Base-by-base conservation (phyloP, 225 moss, liverwort and hornwort species). In the Pseudoscleropodium purum region DNA sequence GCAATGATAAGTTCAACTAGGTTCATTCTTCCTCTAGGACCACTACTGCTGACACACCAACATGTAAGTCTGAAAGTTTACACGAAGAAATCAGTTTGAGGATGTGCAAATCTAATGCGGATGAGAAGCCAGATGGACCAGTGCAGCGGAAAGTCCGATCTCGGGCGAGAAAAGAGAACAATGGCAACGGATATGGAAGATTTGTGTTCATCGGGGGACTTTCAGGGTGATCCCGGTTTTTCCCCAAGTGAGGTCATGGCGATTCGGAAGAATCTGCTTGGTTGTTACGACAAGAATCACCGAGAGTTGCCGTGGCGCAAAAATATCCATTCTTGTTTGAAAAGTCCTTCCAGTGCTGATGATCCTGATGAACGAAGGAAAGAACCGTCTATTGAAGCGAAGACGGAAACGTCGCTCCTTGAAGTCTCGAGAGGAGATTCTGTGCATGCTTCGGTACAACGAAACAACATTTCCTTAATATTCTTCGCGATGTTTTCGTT, bases 211-310 rank as follows among this genome's bases (percentile, higher is more conserved):
- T 64, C 79, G 41, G 76, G 51, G 78, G 87, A 9, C 18, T 85
- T 69, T 59, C 59, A 81, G 45, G 52, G 23, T 65, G 85, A 85
- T 45, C 51, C 56, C 37, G 66, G 23, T 59, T 97, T 97, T 91
- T 82, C 33, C 60, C 89, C 87, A 84, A 89, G 59, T 75, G 97
- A 97, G 90, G 92, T 87, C 59, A 67, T 89, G 60, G 90, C 81
- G 86, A 97, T 99, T 75, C 94, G 84, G 79, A 86, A 92, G 43
- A 92, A 84, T 49, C 88, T 99, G 86, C 97, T 99, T 70, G 82
- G 59, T 65, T 99, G 99, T 97, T 99, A 99, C 87, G 99, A 99
- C 93, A 92, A 87, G 43, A 94, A 91, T 85, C 99, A 97, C 87
- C 94, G 99, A 66, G 87, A 94, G 41, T 87, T 97, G 56, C 99